Conservation (phyloP, 768 basidiomycete genomes). For the Macrolepiota dolichaula region DNA sequence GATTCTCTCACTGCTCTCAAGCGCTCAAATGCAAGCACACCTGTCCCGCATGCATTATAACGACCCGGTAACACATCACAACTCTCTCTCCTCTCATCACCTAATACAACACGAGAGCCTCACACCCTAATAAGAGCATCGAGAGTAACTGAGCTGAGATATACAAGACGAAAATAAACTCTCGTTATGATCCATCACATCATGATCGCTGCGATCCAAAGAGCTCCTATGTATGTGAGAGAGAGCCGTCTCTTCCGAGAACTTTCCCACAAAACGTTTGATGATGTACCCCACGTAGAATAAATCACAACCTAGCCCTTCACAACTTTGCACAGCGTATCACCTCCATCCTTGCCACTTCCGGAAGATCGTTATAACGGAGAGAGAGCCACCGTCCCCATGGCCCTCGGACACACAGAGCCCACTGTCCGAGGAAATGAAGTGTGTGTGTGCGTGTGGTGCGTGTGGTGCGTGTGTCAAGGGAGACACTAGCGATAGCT, state of each 20-base stretch:
- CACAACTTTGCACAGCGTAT: neutral
- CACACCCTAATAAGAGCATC: neutral
- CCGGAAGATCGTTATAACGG: neutral
- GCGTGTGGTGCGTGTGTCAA: too few relatives aligned
- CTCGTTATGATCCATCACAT: neutral
- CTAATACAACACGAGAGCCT: too few relatives aligned
- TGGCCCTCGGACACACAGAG: neutral
- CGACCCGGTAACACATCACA: neutral
- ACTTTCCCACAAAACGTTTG: neutral
- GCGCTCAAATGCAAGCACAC: too few relatives aligned
- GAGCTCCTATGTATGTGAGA: neutral
- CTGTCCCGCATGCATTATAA: neutral
- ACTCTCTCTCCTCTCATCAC: too few relatives aligned
- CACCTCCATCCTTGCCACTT: neutral
- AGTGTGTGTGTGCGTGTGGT: neutral
- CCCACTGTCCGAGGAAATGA: neutral
- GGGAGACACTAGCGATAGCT: too few relatives aligned
- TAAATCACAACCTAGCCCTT: neutral
- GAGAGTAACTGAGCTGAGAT: neutral
- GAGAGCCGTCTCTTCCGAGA: neutral
- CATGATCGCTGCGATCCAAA: neutral
- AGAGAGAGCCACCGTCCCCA: neutral
- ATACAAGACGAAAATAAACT: neutral
- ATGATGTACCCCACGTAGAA: neutral
- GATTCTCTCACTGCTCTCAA: too few relatives aligned